Conservation (phyloP, 129 eudicot species). For the Chrysanthemum seticuspe region DNA sequence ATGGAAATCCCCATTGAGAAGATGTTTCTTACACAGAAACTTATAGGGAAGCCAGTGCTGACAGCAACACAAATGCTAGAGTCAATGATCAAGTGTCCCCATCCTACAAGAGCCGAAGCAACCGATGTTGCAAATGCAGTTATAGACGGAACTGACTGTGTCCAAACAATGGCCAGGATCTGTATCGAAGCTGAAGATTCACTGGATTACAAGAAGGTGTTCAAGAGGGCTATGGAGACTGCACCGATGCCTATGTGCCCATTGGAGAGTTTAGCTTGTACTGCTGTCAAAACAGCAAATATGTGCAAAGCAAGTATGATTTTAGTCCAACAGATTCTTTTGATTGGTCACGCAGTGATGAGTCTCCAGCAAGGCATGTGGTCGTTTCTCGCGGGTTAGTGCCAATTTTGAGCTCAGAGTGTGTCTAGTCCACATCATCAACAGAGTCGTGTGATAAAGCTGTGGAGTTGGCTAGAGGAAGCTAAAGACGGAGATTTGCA, state of each 20-base stretch:
- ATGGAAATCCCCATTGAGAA: constrained; percentile 73
- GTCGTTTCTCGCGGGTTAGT: no score
- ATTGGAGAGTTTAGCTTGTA: constrained; percentile 54
- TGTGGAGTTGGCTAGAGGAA: no score
- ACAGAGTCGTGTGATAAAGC: no score
- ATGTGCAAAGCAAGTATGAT: constrained; percentile 36
- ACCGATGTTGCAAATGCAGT: constrained; percentile 18
- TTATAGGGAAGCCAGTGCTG: constrained; percentile 25
- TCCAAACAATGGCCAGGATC: constrained; percentile 64
- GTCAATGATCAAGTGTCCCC: constrained; percentile 66
- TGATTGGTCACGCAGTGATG: no score
- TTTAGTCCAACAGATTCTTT: constrained; percentile 19
- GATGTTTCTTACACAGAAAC: constrained; percentile 62
- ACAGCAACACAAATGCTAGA: constrained; percentile 39
- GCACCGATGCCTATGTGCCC: constrained; percentile 76
- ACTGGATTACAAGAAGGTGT: constrained; percentile 45
- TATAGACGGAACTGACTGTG: constrained; percentile 70
- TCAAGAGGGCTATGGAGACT: constrained; percentile 47
- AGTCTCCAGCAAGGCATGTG: no score
- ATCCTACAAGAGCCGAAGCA: constrained; percentile 68
- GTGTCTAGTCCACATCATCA: no score
- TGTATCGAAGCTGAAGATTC: constrained; percentile 65
- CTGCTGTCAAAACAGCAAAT: constrained; percentile 59
- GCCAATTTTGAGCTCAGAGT: no score
- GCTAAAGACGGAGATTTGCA: no score